These are phyloP conservation scores for Phlebiopsis flavidoalba DNA, from an alignment of 768 basidiomycete genomes.

Conservation along the genomic window DNA sequence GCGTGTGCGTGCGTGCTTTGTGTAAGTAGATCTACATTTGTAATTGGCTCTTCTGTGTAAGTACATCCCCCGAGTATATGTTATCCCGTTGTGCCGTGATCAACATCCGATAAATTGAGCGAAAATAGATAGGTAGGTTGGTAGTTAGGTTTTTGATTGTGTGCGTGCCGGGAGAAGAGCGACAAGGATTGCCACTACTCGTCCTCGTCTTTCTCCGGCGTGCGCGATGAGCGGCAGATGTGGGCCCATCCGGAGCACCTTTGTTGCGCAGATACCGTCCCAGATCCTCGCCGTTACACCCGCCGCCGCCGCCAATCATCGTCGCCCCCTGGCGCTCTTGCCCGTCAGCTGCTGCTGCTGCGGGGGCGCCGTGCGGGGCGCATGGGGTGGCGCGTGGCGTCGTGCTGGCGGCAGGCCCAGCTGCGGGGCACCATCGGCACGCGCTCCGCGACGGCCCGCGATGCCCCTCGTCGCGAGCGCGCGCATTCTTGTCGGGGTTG, in stretches of 20 bases:
- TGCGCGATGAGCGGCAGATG: slow-evolving; percentile 54
- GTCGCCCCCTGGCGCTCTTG: slow-evolving; percentile 60
- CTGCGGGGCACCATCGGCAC: slow-evolving; percentile 93
- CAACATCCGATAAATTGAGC: background rate
- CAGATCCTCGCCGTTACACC: slow-evolving; percentile 70
- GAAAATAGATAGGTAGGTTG: too few species aligned
- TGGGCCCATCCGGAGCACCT: slow-evolving; percentile 98
- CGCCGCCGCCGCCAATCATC: slow-evolving; percentile 73
- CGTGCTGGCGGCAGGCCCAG: slow-evolving; percentile 49
- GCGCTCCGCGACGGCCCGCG: slow-evolving; percentile 80
- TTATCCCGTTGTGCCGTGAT: background rate
- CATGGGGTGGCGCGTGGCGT: slow-evolving; percentile 11
- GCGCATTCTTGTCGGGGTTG: slow-evolving; percentile 94
- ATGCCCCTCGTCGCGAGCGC: slow-evolving; percentile 77
- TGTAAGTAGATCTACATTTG: background rate
- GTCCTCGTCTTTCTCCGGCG: slow-evolving; percentile 15
- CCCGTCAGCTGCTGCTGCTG: slow-evolving; percentile 15
- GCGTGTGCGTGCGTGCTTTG: background rate
- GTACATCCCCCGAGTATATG: background rate
- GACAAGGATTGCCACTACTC: background rate
- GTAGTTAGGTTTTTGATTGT: background rate
- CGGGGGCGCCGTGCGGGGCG: slow-evolving; percentile 13
- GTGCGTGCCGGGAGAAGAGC: background rate
- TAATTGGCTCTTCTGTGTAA: background rate
- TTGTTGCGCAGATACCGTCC: slow-evolving; percentile 95